Conservation (phyloP, 2,329 filamentous ascomycete genomes). For the Fusarium humuli region DNA sequence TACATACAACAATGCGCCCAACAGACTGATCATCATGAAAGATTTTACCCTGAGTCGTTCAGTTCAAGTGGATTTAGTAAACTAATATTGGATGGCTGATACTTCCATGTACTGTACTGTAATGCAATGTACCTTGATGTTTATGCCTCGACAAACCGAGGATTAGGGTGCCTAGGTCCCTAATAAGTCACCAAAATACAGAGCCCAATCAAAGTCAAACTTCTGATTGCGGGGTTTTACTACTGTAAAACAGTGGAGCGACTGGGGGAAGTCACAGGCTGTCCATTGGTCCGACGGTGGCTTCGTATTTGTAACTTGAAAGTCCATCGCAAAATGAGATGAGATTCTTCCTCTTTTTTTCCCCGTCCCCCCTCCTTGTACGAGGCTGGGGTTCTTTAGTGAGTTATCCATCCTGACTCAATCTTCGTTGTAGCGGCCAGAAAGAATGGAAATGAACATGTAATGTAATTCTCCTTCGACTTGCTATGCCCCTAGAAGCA, state of each 20-base stretch:
- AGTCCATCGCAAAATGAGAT: conserved; percentile 4
- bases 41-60: neutral
- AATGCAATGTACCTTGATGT: neutral
- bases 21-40: conserved; percentile 36
- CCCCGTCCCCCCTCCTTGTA: neutral
- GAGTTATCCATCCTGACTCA: conserved; percentile 6
- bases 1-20: neutral
- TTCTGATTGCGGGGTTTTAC: conserved; percentile 45
- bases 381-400: neutral
- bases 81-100: conserved; percentile 33
- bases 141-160: conserved; percentile 35
- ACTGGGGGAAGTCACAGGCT: conserved; percentile 33
- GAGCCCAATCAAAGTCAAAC: conserved; percentile 26
- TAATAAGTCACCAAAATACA: conserved; percentile 12
- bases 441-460: neutral
- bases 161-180: neutral
- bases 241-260: conserved; percentile 14
- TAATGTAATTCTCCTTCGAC: conserved; percentile 2
- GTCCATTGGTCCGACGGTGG: conserved; percentile 45
- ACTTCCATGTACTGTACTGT: neutral
- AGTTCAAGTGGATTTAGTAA: conserved; percentile 24
- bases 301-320: conserved; percentile 33
- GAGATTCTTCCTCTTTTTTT: neutral
- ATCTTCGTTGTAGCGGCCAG: conserved; percentile 15
- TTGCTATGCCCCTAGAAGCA: neutral